Percentiles rank a stretch among this genome's conserved stretches.
These are phyloP conservation scores for Colletotrichum sp. DNA, from an alignment of 2,329 filamentous ascomycete species.

Conservation along the genomic window DNA sequence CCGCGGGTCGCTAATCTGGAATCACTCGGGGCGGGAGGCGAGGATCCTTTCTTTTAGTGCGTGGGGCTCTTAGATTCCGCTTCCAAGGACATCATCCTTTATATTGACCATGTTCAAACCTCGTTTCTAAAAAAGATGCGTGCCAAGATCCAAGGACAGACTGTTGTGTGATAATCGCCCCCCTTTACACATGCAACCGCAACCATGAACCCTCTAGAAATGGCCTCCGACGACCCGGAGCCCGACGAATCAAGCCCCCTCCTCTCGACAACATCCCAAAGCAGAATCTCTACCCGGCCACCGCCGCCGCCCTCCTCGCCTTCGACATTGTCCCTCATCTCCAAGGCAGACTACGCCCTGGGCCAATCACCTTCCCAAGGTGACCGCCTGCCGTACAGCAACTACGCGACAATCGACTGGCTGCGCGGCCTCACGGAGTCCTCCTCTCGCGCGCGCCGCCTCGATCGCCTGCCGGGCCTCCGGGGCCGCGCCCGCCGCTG, in stretches of 20 bases:
- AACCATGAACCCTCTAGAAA: background rate
- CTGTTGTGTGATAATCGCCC: background rate
- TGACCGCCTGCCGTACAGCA: slow-evolving; percentile 63
- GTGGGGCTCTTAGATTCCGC: background rate
- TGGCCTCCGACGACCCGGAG: background rate
- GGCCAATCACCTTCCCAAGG: slow-evolving; percentile 36
- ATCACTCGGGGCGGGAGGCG: background rate
- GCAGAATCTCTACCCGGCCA: background rate
- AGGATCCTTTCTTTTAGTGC: background rate
- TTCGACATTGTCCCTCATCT: background rate
- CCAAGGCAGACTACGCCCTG: slow-evolving; percentile 4
- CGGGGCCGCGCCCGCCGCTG: slow-evolving; percentile 31
- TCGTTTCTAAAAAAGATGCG: background rate
- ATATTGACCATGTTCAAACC: background rate
- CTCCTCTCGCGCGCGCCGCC: slow-evolving; percentile 39
- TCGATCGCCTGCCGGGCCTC: slow-evolving; percentile 32
- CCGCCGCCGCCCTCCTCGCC: background rate
- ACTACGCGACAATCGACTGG: slow-evolving; percentile 69
- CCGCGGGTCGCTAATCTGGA: background rate
- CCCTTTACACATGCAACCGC: background rate
- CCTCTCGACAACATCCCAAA: background rate
- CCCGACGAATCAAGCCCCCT: background rate
- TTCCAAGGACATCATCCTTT: background rate
- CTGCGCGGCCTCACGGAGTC: slow-evolving; percentile 66
- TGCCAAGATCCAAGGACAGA: background rate